Evolutionary conservation across 2,329 filamentous ascomycete species (phyloP).

Genomic region (Colletotrichum nymphaeae): DNA sequence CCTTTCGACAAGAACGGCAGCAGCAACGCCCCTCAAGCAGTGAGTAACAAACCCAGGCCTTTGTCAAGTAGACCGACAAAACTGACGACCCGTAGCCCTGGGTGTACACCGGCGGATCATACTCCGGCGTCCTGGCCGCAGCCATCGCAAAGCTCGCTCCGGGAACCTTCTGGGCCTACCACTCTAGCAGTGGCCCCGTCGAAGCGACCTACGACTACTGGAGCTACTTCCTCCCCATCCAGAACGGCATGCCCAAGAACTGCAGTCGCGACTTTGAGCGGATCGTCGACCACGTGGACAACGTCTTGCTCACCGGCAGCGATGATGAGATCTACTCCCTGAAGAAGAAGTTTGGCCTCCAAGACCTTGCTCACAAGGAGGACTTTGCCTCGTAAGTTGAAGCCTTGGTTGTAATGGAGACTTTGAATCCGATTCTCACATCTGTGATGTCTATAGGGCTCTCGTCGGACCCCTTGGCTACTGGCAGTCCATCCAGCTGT

Average conservation of each 20-base stretch:
- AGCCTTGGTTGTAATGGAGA: constrained; percentile 6
- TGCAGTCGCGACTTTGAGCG: constrained; percentile 64
- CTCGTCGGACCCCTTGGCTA: constrained; percentile 36
- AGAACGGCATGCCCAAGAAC: constrained; percentile 68
- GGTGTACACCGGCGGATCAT: constrained; percentile 67
- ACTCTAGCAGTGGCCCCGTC: constrained; percentile 66
- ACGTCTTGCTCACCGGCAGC: constrained; percentile 54
- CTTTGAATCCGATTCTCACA: no score
- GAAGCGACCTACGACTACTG: constrained; percentile 67
- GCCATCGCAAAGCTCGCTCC: constrained; percentile 65
- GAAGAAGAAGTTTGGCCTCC: constrained; percentile 64
- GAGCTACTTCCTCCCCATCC: constrained; percentile 68
- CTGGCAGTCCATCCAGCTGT: constrained; percentile 51
- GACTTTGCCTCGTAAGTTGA: constrained; percentile 56
- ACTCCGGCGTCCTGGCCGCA: constrained; percentile 65
- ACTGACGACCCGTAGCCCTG: constrained; percentile 54
- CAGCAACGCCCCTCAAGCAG: constrained; percentile 61
- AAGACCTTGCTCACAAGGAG: constrained; percentile 58
- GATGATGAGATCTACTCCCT: constrained; percentile 53
- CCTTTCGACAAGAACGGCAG: constrained; percentile 61
- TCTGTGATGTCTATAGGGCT: no score
- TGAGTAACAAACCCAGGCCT: constrained; percentile 32
- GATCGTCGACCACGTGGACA: constrained; percentile 67
- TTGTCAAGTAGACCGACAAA: rapidly evolving
- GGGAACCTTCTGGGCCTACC: constrained; percentile 71